Evolutionary conservation across 371 early-diverging fungal species (phyloP), one percentile per base, ranked within the genome.

Genomic region (Scutellospora calospora): DNA sequence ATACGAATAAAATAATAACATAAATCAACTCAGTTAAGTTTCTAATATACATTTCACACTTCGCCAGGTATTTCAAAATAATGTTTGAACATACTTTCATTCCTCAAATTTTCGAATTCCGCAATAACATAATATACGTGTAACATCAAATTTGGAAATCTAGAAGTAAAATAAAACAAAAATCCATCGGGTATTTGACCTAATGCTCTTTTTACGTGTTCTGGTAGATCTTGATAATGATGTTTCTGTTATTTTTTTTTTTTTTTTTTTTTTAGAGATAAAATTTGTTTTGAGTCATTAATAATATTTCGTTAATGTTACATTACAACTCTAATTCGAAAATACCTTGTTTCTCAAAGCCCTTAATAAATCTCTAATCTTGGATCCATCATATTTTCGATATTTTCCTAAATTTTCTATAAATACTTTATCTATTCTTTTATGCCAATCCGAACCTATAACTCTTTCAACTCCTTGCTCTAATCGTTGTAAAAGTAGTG

Each of bases 171-270:
- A 84, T 98, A 98, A 78, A 87, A 85, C 72, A 96, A 84, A 81
- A 95, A 98, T 27, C 95, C 95, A 35, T 95, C 92, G 0, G 98
- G 98, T 18, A 97, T 87, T 27, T 93, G 88, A 22, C 98, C 98
- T n/a, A 98, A 86, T 0, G 93, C 86, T 59, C 88, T 86, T 80
- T 95, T 91, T 49, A 95, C 94, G 73, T 89, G 87, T 4, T 86
- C 87, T 1, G 96, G 93, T 79, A 98, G 86, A 85, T 98, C 98
- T 84, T 96, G 96, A 88, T 95, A 98, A 83, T 98, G 98, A 83
- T 97, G 96, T 93, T 97, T 97, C 95, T 91, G 18, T 18, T 49
- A 29, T 49, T 38, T 38, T 38, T 38, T 38, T 38, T 38, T 38
- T 38, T 38, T n/a, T n/a, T n/a, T n/a, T n/a, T n/a, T n/a, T n/a